Percentiles rank a stretch among this genome's conserved stretches.
Conservation (phyloP, 495 filamentous ascomycete genomes). For the Diplogelasinospora grovesii region DNA sequence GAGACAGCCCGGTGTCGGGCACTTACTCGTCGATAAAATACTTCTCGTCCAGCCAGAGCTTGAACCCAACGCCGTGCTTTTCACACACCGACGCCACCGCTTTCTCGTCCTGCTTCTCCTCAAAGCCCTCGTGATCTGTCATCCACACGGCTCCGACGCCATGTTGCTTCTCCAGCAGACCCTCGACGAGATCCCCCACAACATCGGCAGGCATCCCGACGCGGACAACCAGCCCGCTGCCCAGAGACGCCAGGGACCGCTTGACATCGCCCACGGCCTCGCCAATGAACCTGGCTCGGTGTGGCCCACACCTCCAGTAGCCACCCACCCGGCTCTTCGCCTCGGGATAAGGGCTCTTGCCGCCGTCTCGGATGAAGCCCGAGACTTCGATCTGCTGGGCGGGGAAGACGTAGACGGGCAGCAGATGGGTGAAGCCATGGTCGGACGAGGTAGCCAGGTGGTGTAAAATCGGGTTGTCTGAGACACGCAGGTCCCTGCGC, state of each 20-base stretch:
- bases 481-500: slow-evolving; percentile 58
- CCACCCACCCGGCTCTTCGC: slow-evolving; percentile 48
- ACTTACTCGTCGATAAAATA: slow-evolving; percentile 68
- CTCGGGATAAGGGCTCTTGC: slow-evolving; percentile 49
- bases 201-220: slow-evolving; percentile 52
- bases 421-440: slow-evolving; percentile 54
- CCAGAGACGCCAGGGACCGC: slow-evolving; percentile 43
- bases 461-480: slow-evolving; percentile 62
- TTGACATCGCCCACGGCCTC: slow-evolving; percentile 65
- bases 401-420: slow-evolving; percentile 59
- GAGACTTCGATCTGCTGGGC: slow-evolving; percentile 63
- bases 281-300: slow-evolving; percentile 60
- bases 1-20: background rate
- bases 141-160: slow-evolving; percentile 61
- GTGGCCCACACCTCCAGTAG: slow-evolving; percentile 63
- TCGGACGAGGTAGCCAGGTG: slow-evolving; percentile 39
- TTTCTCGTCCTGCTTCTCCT: slow-evolving; percentile 57
- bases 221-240: slow-evolving; percentile 55
- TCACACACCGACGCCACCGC: slow-evolving; percentile 42
- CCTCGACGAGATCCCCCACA: slow-evolving; percentile 44
- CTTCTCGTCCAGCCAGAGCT: slow-evolving; percentile 61
- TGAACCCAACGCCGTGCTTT: slow-evolving; percentile 46
- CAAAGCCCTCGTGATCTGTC: slow-evolving; percentile 55
- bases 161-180: slow-evolving; percentile 28
- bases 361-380: slow-evolving; percentile 48